Evolutionary conservation across 176 grass and related monocot species (phyloP), one percentile per base, ranked within the genome.

Genomic region (Carex parvula): DNA sequence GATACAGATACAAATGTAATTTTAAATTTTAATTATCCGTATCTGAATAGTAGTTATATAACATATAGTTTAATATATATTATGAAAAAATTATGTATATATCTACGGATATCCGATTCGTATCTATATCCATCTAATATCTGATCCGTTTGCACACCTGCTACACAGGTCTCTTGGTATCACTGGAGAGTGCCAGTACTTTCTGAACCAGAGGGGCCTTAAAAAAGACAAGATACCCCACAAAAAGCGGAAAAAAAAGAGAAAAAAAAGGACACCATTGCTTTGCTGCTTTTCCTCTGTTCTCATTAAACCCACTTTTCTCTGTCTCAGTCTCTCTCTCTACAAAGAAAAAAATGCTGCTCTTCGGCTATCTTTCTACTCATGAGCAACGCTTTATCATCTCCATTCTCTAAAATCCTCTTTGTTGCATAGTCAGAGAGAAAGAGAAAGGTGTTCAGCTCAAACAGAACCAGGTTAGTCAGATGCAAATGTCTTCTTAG

Each of bases 391-490:
- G 44, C 50, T 77, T 77, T 54, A 3, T 22, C 12, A 9, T 22
- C 12, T 74, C 21, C 44, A 52, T 74, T 7, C 70, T 74, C 70
- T 74, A 20, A 44, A 70, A 78, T 29, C 50, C 24, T 78, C 73
- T 78, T 42, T 60, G 70, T 79, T 64, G 71, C 8, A 70, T 20
- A 86, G 71, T 54, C 71, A 22, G 42, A 85, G 64, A 78, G 48
- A 78, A 30, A 33, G 61, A 66, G 80, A 82, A 30, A 66, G 80
- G 41, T 66, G 41, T 6, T 66, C 41, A 83, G 60, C 58, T 68
- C 1, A 68, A 68, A 68, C 80, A 48, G 30, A 64, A 33, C 30
- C 60, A 78, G 73, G 42, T 73, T 20, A 57, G 73, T 73, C 42
- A 57, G 73, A 56, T 32, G 22, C 73, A 18, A 32, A 56, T 55